Conservation (phyloP, 2,329 filamentous ascomycete species). For the Calonectria pauciramosa region DNA sequence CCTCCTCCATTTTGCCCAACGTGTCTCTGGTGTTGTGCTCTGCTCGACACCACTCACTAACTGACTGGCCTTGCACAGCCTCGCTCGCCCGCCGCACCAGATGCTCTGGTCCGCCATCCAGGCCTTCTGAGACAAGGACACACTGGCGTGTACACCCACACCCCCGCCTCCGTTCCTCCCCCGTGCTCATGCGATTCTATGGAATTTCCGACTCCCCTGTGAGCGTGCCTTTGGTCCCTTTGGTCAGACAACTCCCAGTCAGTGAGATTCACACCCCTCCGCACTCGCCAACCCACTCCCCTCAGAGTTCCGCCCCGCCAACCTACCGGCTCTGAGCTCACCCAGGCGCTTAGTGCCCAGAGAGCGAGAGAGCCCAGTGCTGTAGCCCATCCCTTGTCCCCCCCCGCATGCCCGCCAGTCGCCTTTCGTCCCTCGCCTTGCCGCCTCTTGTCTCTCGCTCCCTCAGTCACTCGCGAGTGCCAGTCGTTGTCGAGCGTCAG, state of each 20-base stretch:
- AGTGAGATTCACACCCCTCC: constrained; percentile 12
- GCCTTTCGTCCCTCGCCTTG: constrained; percentile 20
- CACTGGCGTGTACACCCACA: constrained; percentile 2
- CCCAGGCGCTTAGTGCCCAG: constrained; percentile 21
- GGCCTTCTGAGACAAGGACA: constrained; percentile 29
- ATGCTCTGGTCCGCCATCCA: constrained; percentile 27
- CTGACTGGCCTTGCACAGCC: constrained; percentile 38
- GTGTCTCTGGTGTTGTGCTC: constrained; percentile 33
- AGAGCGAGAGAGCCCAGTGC: not conserved
- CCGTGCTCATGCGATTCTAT: constrained; percentile 30
- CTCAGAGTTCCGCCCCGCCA: constrained; percentile 9
- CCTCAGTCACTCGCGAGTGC: not conserved
- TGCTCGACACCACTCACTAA: constrained; percentile 11
- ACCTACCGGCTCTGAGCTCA: constrained; percentile 3
- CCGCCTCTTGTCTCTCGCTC: constrained; percentile 13
- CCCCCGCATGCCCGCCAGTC: constrained; percentile 15
- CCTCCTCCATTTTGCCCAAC: constrained; percentile 35
- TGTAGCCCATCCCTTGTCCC: constrained; percentile 14
- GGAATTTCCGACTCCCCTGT: constrained; percentile 37
- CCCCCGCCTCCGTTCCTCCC: constrained; percentile 27
- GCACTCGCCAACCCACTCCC: not conserved
- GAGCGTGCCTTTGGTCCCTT: not conserved
- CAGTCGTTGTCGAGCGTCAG: not conserved
- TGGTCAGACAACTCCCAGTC: not conserved
- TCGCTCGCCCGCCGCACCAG: constrained; percentile 33